Base-by-base conservation (phyloP, 73 alveolate species). In the Symbiodinium pilosum region DNA sequence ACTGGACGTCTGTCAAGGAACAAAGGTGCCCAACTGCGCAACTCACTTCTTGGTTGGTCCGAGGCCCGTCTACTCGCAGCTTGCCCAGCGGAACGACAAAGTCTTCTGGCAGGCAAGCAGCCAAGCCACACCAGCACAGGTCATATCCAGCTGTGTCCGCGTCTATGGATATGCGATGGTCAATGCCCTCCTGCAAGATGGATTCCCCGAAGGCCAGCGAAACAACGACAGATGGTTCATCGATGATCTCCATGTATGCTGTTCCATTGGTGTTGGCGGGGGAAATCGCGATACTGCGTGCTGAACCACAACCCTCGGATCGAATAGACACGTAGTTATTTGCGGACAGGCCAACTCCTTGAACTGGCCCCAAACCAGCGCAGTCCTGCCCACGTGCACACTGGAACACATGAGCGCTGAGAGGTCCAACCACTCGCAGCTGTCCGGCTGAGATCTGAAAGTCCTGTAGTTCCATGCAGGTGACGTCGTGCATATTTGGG, bases 381-480 rank as follows among this genome's bases (percentile, higher is more conserved):
- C 91, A 83, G 41, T 39, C 69, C 21, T 83, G 91, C 20, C 91
- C 91, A n/a, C 91, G 91, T 28, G 51, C 91, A 41, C 91, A 83
- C 32, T 83, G 69, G 69, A 83, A 83, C 41, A 24, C 16, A 44
- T 85, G 93, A 41, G 40, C 43, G 69, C 64, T 34, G 12, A 83
- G 51, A 32, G 91, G 91, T n/a, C 91, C 91, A 32, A 41, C 2
- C 40, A 83, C 91, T 24, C 43, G 9, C 3, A 83, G 91, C 41
- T 83, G 91, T 26, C 91, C 91, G 44, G 91, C 91, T 12, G 91
- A 21, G 69, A 83, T 42, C 44, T 40, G n/a, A 32, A 83, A 83
- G 43, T 56, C 73, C 28, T 83, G 64, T 26, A 83, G 69, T 26
- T 52, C 51, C 8, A n/a, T 42, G 21, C 91, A 83, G 8, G 4